These are phyloP conservation scores for Phytophthora multivora DNA, from an alignment of 352 stramenopile species.

Conservation along the genomic window DNA sequence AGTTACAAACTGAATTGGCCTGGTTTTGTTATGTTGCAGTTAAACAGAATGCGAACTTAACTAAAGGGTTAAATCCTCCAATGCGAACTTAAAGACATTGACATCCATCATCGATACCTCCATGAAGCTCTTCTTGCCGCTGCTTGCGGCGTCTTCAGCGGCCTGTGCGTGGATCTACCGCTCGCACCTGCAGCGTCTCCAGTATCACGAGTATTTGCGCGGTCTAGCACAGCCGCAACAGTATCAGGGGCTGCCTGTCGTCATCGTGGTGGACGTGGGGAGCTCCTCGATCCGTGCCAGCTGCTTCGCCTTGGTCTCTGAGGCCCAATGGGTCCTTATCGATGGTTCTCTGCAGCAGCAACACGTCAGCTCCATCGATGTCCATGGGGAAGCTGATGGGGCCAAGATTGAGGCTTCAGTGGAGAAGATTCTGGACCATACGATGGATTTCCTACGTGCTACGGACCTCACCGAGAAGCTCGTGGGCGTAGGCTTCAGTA, in stretches of 20 bases:
- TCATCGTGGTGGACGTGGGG: conserved; percentile 91
- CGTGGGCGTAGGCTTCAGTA: conserved; percentile 89
- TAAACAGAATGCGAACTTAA: background rate
- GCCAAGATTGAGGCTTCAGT: conserved; percentile 46
- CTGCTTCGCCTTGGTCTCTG: conserved; percentile 71
- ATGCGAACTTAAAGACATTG: background rate
- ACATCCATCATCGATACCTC: background rate
- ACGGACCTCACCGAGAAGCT: conserved; percentile 50
- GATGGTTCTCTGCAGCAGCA: conserved; percentile 71
- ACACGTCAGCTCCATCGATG: conserved; percentile 49
- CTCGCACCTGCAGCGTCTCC: conserved; percentile 28
- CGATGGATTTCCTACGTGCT: conserved; percentile 56
- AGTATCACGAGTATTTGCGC: conserved; percentile 24
- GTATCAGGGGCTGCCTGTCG: conserved; percentile 52
- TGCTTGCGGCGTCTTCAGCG: conserved; percentile 30
- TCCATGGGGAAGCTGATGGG: conserved; percentile 64
- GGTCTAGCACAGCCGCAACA: conserved; percentile 42
- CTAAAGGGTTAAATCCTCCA: background rate
- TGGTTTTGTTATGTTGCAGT: background rate
- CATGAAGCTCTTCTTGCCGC: conserved; percentile 37
- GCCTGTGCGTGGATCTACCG: conserved; percentile 31
- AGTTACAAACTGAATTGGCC: background rate
- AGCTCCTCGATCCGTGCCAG: conserved; percentile 93
- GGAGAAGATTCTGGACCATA: conserved; percentile 55
- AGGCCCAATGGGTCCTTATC: conserved; percentile 64